Conservation (phyloP, 768 basidiomycete species). For the Boletus vermiculosoides region DNA sequence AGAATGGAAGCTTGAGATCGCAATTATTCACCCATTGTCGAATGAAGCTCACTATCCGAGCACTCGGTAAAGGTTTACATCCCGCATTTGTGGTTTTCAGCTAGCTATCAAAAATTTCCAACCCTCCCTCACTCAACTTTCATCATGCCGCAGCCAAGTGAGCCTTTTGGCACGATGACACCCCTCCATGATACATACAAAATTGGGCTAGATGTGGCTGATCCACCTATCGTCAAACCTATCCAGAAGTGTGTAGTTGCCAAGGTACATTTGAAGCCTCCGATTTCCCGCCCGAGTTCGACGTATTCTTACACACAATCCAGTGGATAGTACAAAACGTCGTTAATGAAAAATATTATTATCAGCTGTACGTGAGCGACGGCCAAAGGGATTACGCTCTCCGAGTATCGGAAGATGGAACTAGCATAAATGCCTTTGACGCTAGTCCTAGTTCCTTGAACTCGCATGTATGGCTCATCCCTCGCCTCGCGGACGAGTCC, state of each 20-base stretch:
- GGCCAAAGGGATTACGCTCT: neutral
- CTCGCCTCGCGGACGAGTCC: neutral
- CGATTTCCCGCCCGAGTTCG: too few relatives aligned
- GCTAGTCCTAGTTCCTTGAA: neutral
- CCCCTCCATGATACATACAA: neutral
- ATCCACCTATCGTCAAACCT: neutral
- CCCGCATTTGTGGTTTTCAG: too few relatives aligned
- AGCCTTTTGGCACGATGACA: neutral
- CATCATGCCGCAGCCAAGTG: neutral
- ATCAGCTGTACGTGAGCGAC: constrained; percentile 2
- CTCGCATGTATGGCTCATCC: constrained; percentile 6
- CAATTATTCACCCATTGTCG: neutral
- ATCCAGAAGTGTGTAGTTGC: neutral
- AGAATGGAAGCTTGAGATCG: neutral
- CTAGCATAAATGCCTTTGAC: neutral
- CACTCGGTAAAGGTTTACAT: too few relatives aligned
- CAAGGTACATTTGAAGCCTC: neutral
- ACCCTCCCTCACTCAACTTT: neutral
- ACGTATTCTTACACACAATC: neutral
- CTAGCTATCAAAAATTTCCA: neutral
- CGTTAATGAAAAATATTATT: neutral
- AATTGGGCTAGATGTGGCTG: neutral
- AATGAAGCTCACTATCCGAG: neutral
- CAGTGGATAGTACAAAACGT: constrained; percentile 8
- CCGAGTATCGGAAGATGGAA: constrained; percentile 2